Evolutionary conservation across 2,329 filamentous ascomycete genomes (phyloP), one percentile per base, ranked within the genome.

Genomic region (Alternaria tenuissima): DNA sequence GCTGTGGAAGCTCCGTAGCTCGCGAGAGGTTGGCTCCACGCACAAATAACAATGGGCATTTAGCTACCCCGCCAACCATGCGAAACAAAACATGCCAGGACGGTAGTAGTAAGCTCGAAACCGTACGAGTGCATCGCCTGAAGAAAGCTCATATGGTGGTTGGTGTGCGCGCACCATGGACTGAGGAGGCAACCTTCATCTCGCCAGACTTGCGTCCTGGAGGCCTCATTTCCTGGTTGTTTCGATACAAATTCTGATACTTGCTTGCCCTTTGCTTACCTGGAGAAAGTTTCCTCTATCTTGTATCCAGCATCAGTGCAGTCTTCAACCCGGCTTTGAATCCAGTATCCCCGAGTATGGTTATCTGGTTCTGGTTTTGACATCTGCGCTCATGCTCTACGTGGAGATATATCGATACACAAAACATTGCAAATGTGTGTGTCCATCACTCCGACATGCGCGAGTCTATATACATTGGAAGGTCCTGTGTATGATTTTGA

Each of bases 41-140:
- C 44, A 32, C 43, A 20, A 48, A 20, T 18, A 48, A 48, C 28
- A 12, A 32, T 12, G 11, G n/a, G 7, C 44, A 48, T 30, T 20
- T 24, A 43, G 41, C 44, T 47, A 47, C 28, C 44, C 44, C 44
- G 11, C 44, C 44, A 47, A 47, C 44, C 18, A 22, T 30, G 44
- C 44, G n/a, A 22, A 47, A 34, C 44, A n/a, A 20, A 20, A 32
- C 32, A 36, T 11, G 11, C 32, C 32, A 14, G 28, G 18, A 34
- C 4, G 11, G n/a, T 32, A 20, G 32, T 16, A 48, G 14, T 9
- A 8, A 12, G 18, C 5, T 20, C 12, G 44, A 48, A 22, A 32
- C n/a, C 28, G 7, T 48, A 48, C 44, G 30, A 49, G 32, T 49
- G 20, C 32, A 36, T 49, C 46, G 16, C 24, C 14, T 26, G 46